Conservation (phyloP, 148 eudicot genomes). For the Polygonum maritimum region DNA sequence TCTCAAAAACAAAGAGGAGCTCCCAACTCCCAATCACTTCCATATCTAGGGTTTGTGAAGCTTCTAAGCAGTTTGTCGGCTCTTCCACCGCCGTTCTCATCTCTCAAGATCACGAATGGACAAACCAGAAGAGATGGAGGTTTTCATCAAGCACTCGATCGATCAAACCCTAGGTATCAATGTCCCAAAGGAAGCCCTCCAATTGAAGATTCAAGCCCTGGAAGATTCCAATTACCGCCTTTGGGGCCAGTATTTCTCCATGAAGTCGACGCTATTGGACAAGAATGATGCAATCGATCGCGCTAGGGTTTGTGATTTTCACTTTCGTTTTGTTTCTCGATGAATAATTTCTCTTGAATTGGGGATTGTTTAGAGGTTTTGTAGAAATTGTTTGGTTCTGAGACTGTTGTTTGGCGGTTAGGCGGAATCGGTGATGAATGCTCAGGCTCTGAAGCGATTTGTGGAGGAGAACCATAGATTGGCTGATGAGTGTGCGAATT, state of each 20-base stretch:
- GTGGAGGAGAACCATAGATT: slow-evolving; percentile 82
- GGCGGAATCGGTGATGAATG: slow-evolving; percentile 81
- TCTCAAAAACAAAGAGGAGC: not conserved
- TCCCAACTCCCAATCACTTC: not conserved
- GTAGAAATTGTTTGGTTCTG: not conserved
- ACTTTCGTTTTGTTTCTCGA: not conserved
- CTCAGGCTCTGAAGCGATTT: slow-evolving; percentile 73
- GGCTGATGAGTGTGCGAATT: slow-evolving; percentile 56
- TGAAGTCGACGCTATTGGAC: slow-evolving; percentile 37
- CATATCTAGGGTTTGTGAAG: not conserved
- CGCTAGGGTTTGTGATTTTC: slow-evolving; percentile 52
- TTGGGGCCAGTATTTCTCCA: slow-evolving; percentile 44
- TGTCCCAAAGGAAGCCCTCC: slow-evolving; percentile 41
- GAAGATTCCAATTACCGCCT: slow-evolving; percentile 33
- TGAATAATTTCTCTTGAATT: not conserved
- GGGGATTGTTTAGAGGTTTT: not conserved
- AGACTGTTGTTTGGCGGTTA: slow-evolving; percentile 16
- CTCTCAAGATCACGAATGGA: slow-evolving; percentile 30
- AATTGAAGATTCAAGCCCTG: slow-evolving; percentile 49
- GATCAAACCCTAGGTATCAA: slow-evolving; percentile 51
- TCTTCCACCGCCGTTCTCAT: not conserved
- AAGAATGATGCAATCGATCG: slow-evolving; percentile 51
- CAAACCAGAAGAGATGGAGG: slow-evolving; percentile 49
- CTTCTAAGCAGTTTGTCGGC: not conserved
- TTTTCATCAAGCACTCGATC: slow-evolving; percentile 56